Base-by-base conservation (phyloP, 2,329 filamentous ascomycete genomes). In the Colletotrichum endophyticum region DNA sequence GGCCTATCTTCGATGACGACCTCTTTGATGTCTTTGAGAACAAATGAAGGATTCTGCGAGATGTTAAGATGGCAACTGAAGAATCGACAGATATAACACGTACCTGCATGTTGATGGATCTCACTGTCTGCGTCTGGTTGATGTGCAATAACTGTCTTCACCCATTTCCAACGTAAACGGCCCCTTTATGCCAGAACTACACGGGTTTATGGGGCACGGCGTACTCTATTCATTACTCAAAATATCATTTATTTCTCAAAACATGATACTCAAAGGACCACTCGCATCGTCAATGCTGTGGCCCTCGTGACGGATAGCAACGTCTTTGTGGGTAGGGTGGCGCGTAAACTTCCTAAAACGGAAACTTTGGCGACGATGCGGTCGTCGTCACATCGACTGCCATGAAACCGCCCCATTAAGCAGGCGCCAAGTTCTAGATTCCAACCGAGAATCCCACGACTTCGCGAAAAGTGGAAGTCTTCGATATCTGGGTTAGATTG, bases 1-100 rank as follows among this genome's bases (percentile, higher is more conserved):
- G 56, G 56, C n/a, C 44, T 53, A n/a, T 53, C 44, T 53, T 53
- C 44, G 44, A 53, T 22, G 44, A 53, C 44, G n/a, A 53, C 44
- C 44, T 22, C 22, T 53, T 53, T 53, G 44, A 59, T 28, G 56
- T 25, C 22, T 59, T 59, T 59, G 7, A 59, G 27, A 59, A 59
- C 56, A 15, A 59, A 59, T 28, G 44, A 53, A 53, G 44, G 44
- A 22, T 53, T 53, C 44, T 53, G n/a, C 11, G n/a, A 2, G 9
- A 12, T 49, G 9, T 49, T 53, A 3, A 53, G 44, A 22, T 22
- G 44, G 6, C 0, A 12, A 8, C 13, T 12, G 44, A 22, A 53
- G 12, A 53, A 8, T 53, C 5, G 44, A 53, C 1, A 12, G 0
- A 13, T 13, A 22, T n/a, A 8, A 22, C 8, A 53, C 44, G 5